Percentiles rank a stretch among this genome's conserved stretches.
Evolutionary conservation across 306 rosid genomes (phyloP).

Genomic region (Fagus sylvatica): DNA sequence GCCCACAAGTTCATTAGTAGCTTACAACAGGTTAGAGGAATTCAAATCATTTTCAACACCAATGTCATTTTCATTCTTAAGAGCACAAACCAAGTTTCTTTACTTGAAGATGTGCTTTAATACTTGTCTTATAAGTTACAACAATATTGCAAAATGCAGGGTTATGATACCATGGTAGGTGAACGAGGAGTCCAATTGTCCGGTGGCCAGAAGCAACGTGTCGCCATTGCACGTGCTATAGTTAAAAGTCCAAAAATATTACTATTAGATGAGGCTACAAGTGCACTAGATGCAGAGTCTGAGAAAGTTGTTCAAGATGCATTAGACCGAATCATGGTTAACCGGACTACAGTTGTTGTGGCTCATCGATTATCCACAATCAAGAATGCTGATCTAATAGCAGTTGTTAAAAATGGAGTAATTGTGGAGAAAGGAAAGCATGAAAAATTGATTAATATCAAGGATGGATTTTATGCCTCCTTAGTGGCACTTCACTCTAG

Average conservation of each 20-base stretch:
- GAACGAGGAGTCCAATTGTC: slow-evolving; percentile 61
- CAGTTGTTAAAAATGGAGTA: slow-evolving; percentile 59
- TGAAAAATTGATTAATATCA: slow-evolving; percentile 32
- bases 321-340: slow-evolving; percentile 52
- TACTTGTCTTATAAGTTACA: neutral
- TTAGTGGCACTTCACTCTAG: slow-evolving; percentile 38
- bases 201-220: slow-evolving; percentile 68
- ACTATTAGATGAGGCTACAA: slow-evolving; percentile 72
- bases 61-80: neutral
- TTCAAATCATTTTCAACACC: neutral
- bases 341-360: slow-evolving; percentile 63
- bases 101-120: neutral
- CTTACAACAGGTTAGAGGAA: slow-evolving; percentile 50
- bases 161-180: slow-evolving; percentile 56
- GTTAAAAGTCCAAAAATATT: slow-evolving; percentile 61
- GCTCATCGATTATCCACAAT: slow-evolving; percentile 72
- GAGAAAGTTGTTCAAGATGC: slow-evolving; percentile 76
- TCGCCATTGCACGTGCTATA: slow-evolving; percentile 69
- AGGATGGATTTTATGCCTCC: slow-evolving; percentile 51
- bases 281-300: slow-evolving; percentile 81
- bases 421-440: slow-evolving; percentile 57
- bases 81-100: neutral
- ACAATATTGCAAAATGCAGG: slow-evolving; percentile 33
- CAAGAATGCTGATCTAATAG: slow-evolving; percentile 58
- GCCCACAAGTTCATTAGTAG: slow-evolving; percentile 68